These are phyloP conservation scores for Ustilago loliicola DNA, from an alignment of 1,284 basidiomycete species.

Conservation along the genomic window DNA sequence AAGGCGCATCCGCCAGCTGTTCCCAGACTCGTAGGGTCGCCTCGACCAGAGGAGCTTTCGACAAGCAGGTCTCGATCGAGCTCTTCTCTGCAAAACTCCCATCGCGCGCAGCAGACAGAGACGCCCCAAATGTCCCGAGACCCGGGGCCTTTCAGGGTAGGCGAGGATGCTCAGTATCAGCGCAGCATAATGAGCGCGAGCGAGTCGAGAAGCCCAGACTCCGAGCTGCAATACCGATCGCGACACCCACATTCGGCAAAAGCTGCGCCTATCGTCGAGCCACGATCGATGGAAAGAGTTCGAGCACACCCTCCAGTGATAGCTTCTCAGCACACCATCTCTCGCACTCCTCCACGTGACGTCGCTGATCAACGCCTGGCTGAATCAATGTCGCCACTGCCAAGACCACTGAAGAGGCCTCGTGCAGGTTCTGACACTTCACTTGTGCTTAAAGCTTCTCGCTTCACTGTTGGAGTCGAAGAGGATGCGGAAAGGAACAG, in stretches of 20 bases:
- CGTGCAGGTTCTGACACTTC: constrained; percentile 37
- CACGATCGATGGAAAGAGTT: not conserved
- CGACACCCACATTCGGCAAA: not conserved
- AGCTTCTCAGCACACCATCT: constrained; percentile 23
- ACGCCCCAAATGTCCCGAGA: not conserved
- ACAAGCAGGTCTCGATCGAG: not conserved
- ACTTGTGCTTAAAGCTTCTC: constrained; percentile 27
- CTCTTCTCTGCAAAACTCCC: not conserved
- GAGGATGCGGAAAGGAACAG: not conserved
- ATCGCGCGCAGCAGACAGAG: not conserved
- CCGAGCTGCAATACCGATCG: not conserved
- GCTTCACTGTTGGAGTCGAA: constrained; percentile 9
- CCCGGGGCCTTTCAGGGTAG: too few relatives aligned
- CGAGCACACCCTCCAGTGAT: constrained; percentile 17
- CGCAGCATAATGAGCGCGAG: not conserved
- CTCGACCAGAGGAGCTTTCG: not conserved
- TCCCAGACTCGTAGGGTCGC: not conserved
- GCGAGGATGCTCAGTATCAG: too few relatives aligned
- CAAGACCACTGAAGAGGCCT: constrained; percentile 19
- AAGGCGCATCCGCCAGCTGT: not conserved
- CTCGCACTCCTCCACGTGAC: not conserved
- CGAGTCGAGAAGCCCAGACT: not conserved
- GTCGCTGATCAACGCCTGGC: not conserved
- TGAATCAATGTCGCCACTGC: not conserved
- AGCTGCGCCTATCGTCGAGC: not conserved